These are phyloP conservation scores for Paecilomyces dactylethromorphus DNA, from an alignment of 2,329 filamentous ascomycete genomes.

Conservation along the genomic window DNA sequence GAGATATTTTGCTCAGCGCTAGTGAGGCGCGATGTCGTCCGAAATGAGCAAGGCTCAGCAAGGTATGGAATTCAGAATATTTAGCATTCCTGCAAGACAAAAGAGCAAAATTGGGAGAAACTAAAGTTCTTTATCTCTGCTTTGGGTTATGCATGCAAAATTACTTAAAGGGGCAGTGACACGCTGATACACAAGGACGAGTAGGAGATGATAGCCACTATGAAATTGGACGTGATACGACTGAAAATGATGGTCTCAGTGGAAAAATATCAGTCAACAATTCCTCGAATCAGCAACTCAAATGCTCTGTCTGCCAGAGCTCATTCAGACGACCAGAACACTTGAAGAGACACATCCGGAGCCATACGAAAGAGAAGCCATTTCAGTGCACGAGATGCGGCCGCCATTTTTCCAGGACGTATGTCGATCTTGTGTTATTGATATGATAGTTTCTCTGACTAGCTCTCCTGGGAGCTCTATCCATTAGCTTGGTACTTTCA, in stretches of 20 bases:
- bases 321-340: constrained; percentile 35
- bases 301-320: constrained; percentile 30
- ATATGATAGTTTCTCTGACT: background rate
- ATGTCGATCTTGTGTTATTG: constrained; percentile 8
- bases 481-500: background rate
- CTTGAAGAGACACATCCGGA: constrained; percentile 35
- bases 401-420: constrained; percentile 38
- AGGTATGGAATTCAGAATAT: constrained; percentile 9
- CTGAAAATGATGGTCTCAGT: constrained; percentile 6
- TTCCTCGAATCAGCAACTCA: constrained; percentile 14
- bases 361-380: constrained; percentile 34
- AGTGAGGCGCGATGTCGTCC: constrained; percentile 23
- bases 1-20: constrained; percentile 6
- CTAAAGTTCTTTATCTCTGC: background rate
- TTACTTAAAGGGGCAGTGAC: background rate
- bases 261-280: constrained; percentile 8
- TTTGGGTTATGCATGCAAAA: background rate
- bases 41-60: constrained; percentile 16
- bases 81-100: background rate
- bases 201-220: constrained; percentile 11
- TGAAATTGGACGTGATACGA: constrained; percentile 9
- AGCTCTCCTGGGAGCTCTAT: background rate
- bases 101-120: background rate
- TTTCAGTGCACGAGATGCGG: constrained; percentile 34
- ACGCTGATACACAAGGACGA: background rate